Base-by-base conservation (phyloP, 495 filamentous ascomycete genomes). In the Lentithecium fluviatile region DNA sequence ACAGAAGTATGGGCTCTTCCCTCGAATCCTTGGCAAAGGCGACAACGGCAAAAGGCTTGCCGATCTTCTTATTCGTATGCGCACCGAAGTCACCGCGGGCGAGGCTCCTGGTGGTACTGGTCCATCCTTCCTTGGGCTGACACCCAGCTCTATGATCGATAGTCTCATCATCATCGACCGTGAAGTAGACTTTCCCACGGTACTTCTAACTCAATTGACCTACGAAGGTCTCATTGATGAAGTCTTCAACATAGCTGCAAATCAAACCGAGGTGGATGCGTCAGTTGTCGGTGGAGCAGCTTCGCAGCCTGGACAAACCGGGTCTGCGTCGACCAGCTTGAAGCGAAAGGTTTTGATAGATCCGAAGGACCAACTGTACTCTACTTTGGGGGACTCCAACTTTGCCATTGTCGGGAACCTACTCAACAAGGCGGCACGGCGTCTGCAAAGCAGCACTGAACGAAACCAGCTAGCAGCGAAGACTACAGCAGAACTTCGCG, bases 201-300 rank as follows among this genome's bases (percentile, higher is more conserved):
- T 87, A 1, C 80, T 99, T 12, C 83, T 97, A 47, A 97, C 94
- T 0, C 95, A 97, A 70, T 79, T 99, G 40, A 99, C 95, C 8
- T 99, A 99, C 68, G 92, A 97, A 75, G 95, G 95, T 0, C 73
- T 99, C 26, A 88, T 99, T 50, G 95, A 99, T 71, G 95, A 99
- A 74, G 82, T 90, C 36, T 95, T 96, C 62, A 87, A 88, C 47
- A 93, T 99, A 58, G 82, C 87, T 58, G 74, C 86, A 58, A 97
- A 93, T 72, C 89, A 95, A 72, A 86, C 90, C 42, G 92, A 97
- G 67, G 83, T 97, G n/a, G 93, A 97, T 67, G 85, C 90, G 23
- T 89, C 92, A 13, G 86, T 99, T 51, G 85, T 96, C 13, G 94
- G 95, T 6, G 81, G 83, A 51, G 80, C 87, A 12, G 73, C 84